phyloP scores from a whole-genome alignment of 345 rosid genomes.

The Orychophragmus violaceus region DNA sequence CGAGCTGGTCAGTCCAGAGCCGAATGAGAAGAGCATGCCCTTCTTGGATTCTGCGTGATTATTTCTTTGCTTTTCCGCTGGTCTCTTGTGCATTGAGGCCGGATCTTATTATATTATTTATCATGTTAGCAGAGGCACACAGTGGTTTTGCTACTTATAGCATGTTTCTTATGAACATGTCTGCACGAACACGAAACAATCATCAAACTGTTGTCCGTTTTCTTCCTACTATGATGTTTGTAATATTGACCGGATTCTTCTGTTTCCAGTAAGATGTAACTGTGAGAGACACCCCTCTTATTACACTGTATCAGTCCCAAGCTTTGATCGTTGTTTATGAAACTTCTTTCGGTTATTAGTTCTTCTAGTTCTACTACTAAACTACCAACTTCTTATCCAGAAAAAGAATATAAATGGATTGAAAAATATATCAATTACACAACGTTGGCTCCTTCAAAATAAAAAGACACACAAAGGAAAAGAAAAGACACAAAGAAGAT shows the following conservation, averaged over 20 bases:
- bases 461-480: not conserved
- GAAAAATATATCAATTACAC: not conserved
- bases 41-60: slow-evolving; percentile 13
- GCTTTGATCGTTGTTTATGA: not conserved
- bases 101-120: slow-evolving; percentile 10
- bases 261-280: slow-evolving; percentile 9
- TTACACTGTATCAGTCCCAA: slow-evolving; percentile 1
- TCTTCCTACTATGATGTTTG: slow-evolving; percentile 17
- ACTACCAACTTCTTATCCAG: not conserved
- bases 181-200: not conserved
- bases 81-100: not conserved
- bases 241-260: slow-evolving; percentile 10
- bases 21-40: slow-evolving; percentile 37
- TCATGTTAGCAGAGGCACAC: slow-evolving; percentile 14
- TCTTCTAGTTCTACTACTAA: too few species aligned
- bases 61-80: not conserved
- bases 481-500: not conserved
- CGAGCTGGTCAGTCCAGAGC: slow-evolving; percentile 96
- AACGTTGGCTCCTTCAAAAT: not conserved
- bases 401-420: too few species aligned
- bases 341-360: not conserved
- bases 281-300: slow-evolving; percentile 5
- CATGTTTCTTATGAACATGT: slow-evolving; percentile 5
- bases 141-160: slow-evolving; percentile 10
- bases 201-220: slow-evolving; percentile 9